Evolutionary conservation across 2,329 filamentous ascomycete species (phyloP), one percentile per base, ranked within the genome.

Genomic region (Aspergillus flavus): DNA sequence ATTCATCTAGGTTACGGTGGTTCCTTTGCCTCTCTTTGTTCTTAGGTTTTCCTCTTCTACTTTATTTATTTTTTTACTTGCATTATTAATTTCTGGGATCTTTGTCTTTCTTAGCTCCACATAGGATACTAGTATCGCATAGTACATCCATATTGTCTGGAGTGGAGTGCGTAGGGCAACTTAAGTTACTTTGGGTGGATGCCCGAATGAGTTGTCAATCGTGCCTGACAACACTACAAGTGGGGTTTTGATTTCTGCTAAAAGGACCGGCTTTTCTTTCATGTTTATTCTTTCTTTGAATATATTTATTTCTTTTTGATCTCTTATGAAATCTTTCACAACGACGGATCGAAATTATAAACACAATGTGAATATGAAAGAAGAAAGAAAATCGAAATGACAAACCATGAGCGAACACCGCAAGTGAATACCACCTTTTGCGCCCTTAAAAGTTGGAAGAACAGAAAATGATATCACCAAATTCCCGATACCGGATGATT

Each of bases 391-490:
- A 59, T 48, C 41, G 34, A 57, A 39, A 36, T 30, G 23, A 45
- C 36, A 57, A 59, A 43, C 53, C 53, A 55, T 30, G 28, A 59
- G 34, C 55, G 23, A 56, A 54, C 39, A 57, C 21, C 52, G 39
- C 57, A 50, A 60, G 52, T 36, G 11, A 55, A 55, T 39, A 36
- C 32, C 34, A 36, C 34, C 34, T 55, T 55, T 39, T 55, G 52
- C 52, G 52, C 52, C 52, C 52, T 21, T 23, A 36, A 57, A 43
- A 56, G 21, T n/a, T 56, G 21, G 10, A 39, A 46, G 53, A 53
- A 64, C 34, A 23, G 54, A 50, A 52, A 55, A 55, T 55, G 52
- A 39, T 55, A 39, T 39, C 67, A 69, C 63, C 66, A 68, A 68
- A 64, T 64, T 65, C 54, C 57, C 58, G 62, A 63, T 57, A 52